phyloP scores from a whole-genome alignment of 2,329 filamentous ascomycete species.

The Biscogniauxia sp. region DNA sequence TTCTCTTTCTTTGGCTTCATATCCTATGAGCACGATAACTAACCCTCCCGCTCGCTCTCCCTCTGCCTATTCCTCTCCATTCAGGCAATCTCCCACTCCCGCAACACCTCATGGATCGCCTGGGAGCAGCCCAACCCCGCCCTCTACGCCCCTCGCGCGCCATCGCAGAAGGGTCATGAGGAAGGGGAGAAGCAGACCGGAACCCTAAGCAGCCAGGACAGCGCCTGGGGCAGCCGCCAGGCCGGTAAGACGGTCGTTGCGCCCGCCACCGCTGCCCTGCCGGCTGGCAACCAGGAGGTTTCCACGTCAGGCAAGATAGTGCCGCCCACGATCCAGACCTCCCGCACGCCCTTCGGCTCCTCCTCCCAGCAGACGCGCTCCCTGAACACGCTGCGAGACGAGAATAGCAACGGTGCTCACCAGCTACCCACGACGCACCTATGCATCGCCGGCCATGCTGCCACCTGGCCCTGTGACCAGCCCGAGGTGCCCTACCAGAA shows the following conservation, averaged over 20 bases:
- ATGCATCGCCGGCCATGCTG: background rate
- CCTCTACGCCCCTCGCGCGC: constrained; percentile 15
- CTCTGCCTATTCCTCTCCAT: too few relatives aligned
- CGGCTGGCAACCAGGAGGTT: constrained; percentile 10
- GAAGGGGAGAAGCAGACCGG: background rate
- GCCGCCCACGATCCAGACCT: constrained; percentile 7
- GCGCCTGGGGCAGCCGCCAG: background rate
- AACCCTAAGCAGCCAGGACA: background rate
- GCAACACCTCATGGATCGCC: constrained; percentile 26
- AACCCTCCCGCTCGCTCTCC: constrained; percentile 3
- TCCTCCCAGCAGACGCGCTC: constrained; percentile 1
- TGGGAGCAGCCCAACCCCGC: constrained; percentile 27
- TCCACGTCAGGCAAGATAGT: constrained; percentile 12
- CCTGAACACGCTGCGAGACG: background rate
- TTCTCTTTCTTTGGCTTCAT: background rate
- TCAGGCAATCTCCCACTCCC: background rate
- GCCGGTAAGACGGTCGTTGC: constrained; percentile 7
- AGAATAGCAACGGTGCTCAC: constrained; percentile 1
- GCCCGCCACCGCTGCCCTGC: constrained; percentile 6
- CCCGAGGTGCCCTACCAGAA: background rate
- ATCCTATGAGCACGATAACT: constrained; percentile 2
- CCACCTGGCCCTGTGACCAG: background rate
- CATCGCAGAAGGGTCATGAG: background rate
- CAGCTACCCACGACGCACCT: constrained; percentile 1
- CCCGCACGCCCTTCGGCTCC: background rate